A percentile compares a stretch with the other conserved stretches of the same genome.
phyloP scores from a whole-genome alignment of 2,329 filamentous ascomycete species.

The Helotiales sp. region DNA sequence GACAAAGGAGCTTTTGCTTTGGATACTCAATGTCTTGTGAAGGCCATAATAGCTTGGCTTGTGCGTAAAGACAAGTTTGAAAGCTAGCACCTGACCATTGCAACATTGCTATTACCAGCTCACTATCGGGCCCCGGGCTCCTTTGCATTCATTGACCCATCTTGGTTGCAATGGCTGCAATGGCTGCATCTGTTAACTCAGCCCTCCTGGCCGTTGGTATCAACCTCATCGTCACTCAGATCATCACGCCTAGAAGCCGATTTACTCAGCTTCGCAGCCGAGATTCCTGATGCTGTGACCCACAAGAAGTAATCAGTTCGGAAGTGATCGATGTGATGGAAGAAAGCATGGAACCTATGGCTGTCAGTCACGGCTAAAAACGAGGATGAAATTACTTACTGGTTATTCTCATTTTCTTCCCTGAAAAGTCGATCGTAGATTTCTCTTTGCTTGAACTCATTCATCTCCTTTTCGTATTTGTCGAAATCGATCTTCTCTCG shows the following conservation, averaged over 20 bases:
- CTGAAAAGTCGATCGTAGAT: conserved; percentile 92
- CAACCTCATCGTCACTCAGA: conserved; percentile 43
- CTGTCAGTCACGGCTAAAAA: conserved; percentile 5
- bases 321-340: conserved; percentile 77
- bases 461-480: conserved; percentile 74
- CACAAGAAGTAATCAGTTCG: conserved; percentile 72
- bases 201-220: conserved; percentile 34
- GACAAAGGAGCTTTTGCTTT: no score
- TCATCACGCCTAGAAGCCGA: conserved; percentile 49
- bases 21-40: neutral
- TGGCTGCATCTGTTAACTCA: no score
- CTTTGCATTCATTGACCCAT: no score
- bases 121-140: no score
- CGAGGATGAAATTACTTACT: conserved; percentile 54
- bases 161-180: no score
- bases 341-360: conserved; percentile 71
- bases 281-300: conserved; percentile 68
- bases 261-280: conserved; percentile 54
- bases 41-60: no score
- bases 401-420: conserved; percentile 83
- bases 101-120: no score
- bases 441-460: conserved; percentile 85
- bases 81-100: no score
- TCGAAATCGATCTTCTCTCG: conserved; percentile 75
- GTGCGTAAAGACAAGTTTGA: no score